Base-by-base conservation (phyloP, 192 early-diverging fungal genomes). In the Polychytrium aggregatum region DNA sequence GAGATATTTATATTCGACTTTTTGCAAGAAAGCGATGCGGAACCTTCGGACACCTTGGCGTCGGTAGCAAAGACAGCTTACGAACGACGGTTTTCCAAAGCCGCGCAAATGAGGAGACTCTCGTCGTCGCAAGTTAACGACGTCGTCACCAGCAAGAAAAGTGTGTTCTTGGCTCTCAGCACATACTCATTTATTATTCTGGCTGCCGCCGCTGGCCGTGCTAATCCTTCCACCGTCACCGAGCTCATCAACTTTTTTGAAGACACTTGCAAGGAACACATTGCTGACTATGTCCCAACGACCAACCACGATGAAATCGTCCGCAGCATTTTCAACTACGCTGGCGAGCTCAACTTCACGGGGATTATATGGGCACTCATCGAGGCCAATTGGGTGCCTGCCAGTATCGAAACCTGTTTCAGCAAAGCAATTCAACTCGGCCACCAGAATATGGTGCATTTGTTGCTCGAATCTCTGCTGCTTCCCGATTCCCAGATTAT, bases 361-460 rank as follows among this genome's bases (percentile, higher is more conserved):
- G 55, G 57, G 3, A 61, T 68, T 10, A 53, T 63, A 5, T 57
- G 55, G 56, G 48, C 57, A 0, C 46, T 68, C 27, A 55, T 63
- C 11, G 53, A 60, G 48, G 40, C 50, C 17, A 48, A 51, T 11
- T 68, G 66, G 59, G 30, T 44, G 22, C 66, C 66, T n/a, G 36
- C 46, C 9, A 55, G 60, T 44, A 53, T 55, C 34, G 37, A 34
- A 16, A 25, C 22, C 2, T 30, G 52, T 1, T 46, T 68, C n/a
- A 36, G 30, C 6, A 38, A 59, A 22, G 58, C 66, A 8, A 50
- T 63, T 14, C 43, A 63, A 27, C 41, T 54, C 8, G 66, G 66
- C 1, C 66, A 68, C 31, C 66, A 68, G 44, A 60, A 54, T 27
- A 59, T 68, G 33, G 50, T 68, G 4, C 66, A 68, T 37, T 44